These are phyloP conservation scores for Barnettozyma hawaiiensis DNA, from an alignment of 1,139 yeast genomes.

Conservation along the genomic window DNA sequence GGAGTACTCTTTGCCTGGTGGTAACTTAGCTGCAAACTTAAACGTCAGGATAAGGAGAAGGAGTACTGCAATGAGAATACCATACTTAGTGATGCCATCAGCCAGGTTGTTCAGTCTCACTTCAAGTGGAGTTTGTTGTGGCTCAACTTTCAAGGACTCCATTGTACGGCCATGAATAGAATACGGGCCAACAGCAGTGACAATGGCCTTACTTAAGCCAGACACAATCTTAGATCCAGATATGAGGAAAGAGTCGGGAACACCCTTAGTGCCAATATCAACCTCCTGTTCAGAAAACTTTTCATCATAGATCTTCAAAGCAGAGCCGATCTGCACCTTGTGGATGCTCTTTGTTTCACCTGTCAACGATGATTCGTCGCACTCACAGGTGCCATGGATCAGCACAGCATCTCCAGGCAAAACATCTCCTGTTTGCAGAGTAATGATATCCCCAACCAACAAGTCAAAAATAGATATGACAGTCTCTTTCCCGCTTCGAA, in stretches of 20 bases:
- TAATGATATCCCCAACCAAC: constrained; percentile 78
- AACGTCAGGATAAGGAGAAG: constrained; percentile 75
- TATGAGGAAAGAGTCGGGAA: constrained; percentile 74
- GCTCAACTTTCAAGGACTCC: constrained; percentile 67
- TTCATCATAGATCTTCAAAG: constrained; percentile 32
- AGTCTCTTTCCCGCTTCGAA: constrained; percentile 65
- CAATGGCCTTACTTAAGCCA: constrained; percentile 82
- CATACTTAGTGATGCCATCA: constrained; percentile 90
- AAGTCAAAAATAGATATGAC: constrained; percentile 71
- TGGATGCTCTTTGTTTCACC: constrained; percentile 86
- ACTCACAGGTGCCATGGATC: constrained; percentile 68
- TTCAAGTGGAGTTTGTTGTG: constrained; percentile 87
- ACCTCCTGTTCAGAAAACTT: constrained; percentile 32
- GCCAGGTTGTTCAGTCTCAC: constrained; percentile 77
- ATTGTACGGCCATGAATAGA: constrained; percentile 91
- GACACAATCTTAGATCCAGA: constrained; percentile 87
- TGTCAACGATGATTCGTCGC: constrained; percentile 89
- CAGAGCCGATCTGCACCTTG: constrained; percentile 52
- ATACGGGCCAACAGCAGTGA: constrained; percentile 84
- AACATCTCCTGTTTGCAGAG: constrained; percentile 89
- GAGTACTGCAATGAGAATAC: constrained; percentile 75
- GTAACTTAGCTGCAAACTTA: constrained; percentile 65
- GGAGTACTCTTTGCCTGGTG: constrained; percentile 44
- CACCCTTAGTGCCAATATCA: constrained; percentile 43
- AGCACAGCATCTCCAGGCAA: constrained; percentile 84